These are phyloP conservation scores for Chlorella sp. DNA, from an alignment of 139 green algal genomes.

Conservation along the genomic window DNA sequence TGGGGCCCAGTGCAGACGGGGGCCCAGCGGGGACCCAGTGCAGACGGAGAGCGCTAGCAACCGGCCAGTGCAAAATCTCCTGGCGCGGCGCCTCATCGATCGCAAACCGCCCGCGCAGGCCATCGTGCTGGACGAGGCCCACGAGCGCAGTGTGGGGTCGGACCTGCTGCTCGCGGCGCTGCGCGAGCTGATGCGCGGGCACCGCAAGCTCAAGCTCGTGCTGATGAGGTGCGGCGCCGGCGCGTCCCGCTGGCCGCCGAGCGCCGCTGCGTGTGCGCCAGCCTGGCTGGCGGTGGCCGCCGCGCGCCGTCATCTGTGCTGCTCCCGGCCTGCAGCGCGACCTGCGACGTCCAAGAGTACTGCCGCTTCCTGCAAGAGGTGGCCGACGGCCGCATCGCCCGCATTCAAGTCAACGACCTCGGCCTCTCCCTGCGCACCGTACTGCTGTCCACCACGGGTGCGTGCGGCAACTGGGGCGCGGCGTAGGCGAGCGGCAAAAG, in stretches of 20 bases:
- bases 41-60: too few relatives aligned
- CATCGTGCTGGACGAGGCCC: conserved; percentile 77
- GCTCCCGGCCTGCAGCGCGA: too few relatives aligned
- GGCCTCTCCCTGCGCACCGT: neutral
- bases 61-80: too few relatives aligned
- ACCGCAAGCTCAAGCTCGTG: conserved; percentile 51
- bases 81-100: too few relatives aligned
- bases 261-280: neutral
- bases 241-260: neutral
- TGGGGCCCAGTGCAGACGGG: too few relatives aligned
- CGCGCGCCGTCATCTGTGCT: too few relatives aligned
- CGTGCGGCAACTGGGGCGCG: too few relatives aligned
- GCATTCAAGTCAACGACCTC: neutral
- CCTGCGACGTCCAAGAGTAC: neutral
- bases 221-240: conserved; percentile 51
- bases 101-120: too few relatives aligned
- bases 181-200: conserved; percentile 31
- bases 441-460: neutral
- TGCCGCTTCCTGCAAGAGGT: neutral
- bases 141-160: conserved; percentile 70
- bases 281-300: too few relatives aligned
- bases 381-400: neutral
- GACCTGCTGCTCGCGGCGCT: conserved; percentile 66
- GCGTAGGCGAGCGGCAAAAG: too few relatives aligned
- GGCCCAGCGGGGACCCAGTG: too few relatives aligned